These are phyloP conservation scores for Chalaropsis thielavioides DNA, from an alignment of 2,329 filamentous ascomycete genomes.

Conservation along the genomic window DNA sequence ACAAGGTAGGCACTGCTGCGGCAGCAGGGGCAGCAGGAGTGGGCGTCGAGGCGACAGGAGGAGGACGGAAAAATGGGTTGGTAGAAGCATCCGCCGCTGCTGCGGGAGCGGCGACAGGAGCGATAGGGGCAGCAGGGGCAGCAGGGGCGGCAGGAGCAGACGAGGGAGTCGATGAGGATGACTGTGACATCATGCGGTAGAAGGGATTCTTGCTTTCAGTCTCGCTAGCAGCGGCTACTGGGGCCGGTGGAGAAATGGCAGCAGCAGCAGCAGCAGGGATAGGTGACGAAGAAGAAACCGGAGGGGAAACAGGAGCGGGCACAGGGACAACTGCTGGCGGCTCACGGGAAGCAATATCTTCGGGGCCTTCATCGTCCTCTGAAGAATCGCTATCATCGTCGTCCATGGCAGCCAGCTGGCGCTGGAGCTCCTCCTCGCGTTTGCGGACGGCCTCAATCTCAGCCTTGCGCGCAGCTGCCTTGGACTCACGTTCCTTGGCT, in stretches of 20 bases:
- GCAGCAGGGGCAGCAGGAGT: slow-evolving; percentile 28
- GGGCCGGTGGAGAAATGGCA: slow-evolving; percentile 25
- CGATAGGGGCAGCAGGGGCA: slow-evolving; percentile 24
- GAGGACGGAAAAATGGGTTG: slow-evolving; percentile 66
- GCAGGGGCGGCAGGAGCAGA: slow-evolving; percentile 28
- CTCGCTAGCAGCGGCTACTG: slow-evolving; percentile 41
- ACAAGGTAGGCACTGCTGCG: slow-evolving; percentile 32
- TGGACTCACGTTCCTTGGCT: slow-evolving; percentile 74
- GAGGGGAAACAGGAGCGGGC: slow-evolving; percentile 33
- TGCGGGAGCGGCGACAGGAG: slow-evolving; percentile 25
- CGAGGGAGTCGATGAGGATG: slow-evolving; percentile 32
- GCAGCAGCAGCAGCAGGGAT: slow-evolving; percentile 36
- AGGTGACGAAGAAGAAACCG: slow-evolving; percentile 30
- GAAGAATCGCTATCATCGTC: slow-evolving; percentile 57
- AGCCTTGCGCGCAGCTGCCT: slow-evolving; percentile 68
- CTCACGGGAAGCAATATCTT: slow-evolving; percentile 51
- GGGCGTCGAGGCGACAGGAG: slow-evolving; percentile 23
- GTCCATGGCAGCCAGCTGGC: slow-evolving; percentile 63
- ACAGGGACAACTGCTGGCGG: slow-evolving; percentile 39
- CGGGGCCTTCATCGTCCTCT: slow-evolving; percentile 64
- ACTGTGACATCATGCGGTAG: slow-evolving; percentile 72
- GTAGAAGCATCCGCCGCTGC: slow-evolving; percentile 50
- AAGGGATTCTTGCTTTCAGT: slow-evolving; percentile 88
- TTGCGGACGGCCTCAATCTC: slow-evolving; percentile 87
- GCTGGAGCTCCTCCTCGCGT: slow-evolving; percentile 75